phyloP scores from a whole-genome alignment of 345 rosid genomes.

The Fremontodendron californicum region DNA sequence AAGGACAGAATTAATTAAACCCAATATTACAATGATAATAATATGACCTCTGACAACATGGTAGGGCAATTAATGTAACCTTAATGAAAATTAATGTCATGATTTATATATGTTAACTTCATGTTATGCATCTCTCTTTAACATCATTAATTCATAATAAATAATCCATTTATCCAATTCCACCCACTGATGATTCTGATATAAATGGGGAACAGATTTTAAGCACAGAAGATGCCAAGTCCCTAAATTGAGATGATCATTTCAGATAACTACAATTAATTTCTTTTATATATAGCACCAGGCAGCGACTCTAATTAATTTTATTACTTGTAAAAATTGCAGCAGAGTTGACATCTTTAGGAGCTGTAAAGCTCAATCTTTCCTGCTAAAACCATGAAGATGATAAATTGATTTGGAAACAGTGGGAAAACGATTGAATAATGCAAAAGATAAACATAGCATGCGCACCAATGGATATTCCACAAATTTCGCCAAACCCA shows the following conservation, averaged over 20 bases:
- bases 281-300: background rate
- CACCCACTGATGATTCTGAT: background rate
- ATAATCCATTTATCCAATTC: background rate
- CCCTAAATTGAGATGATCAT: background rate
- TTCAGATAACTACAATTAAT: background rate
- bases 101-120: constrained; percentile 7
- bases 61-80: constrained; percentile 8
- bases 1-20: background rate
- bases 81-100: constrained; percentile 2
- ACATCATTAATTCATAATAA: constrained; percentile 8
- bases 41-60: constrained; percentile 1
- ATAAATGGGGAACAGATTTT: constrained; percentile 5
- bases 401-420: constrained; percentile 17
- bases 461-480: constrained; percentile 48
- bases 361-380: constrained; percentile 27
- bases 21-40: constrained; percentile 2
- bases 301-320: background rate
- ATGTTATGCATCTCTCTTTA: background rate
- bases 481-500: constrained; percentile 49
- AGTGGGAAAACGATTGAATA: constrained; percentile 17
- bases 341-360: constrained; percentile 9
- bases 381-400: constrained; percentile 21
- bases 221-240: background rate
- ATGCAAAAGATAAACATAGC: constrained; percentile 35
- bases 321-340: constrained; percentile 7